Conservation (phyloP, 1,139 yeast species). For the Eremothecium coryli region DNA sequence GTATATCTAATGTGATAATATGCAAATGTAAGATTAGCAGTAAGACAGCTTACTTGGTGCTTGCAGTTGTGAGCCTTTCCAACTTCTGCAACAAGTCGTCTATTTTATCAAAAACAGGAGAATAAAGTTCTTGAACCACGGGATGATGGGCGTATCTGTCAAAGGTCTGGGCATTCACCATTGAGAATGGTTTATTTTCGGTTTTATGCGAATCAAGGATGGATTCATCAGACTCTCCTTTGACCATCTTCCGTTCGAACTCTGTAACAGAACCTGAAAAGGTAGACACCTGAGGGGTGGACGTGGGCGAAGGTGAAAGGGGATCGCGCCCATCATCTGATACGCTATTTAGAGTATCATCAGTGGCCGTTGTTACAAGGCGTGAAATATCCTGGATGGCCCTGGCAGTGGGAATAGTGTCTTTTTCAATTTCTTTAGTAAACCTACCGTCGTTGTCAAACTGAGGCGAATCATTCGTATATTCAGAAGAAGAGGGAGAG, state of each 20-base stretch:
- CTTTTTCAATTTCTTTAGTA: conserved; percentile 7
- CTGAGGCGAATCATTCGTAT: conserved; percentile 30
- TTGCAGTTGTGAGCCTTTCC: conserved; percentile 10
- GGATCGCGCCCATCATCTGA: neutral
- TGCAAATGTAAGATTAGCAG: too few relatives aligned
- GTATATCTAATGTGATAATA: too few relatives aligned
- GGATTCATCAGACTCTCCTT: conserved; percentile 2
- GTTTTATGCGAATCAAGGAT: neutral
- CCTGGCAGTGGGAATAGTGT: conserved; percentile 23
- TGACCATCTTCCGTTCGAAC: neutral
- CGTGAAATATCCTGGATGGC: conserved; percentile 29
- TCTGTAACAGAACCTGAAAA: conserved; percentile 3
- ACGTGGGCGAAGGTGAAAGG: neutral
- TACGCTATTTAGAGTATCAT: conserved; percentile 2
- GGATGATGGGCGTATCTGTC: conserved; percentile 31
- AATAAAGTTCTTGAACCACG: conserved; percentile 38
- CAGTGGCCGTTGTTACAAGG: conserved; percentile 10
- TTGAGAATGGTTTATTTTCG: neutral
- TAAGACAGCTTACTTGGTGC: conserved; percentile 1
- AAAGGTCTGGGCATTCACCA: conserved; percentile 1
- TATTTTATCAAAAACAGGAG: conserved; percentile 41
- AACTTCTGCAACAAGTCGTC: conserved; percentile 34
- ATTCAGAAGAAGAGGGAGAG: conserved; percentile 37
- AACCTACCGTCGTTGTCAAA: conserved; percentile 13
- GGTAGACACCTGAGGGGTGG: conserved; percentile 2